Evolutionary conservation across 176 grass and related monocot species (phyloP), one percentile per base, ranked within the genome.

Genomic region (Triticum timopheevii): DNA sequence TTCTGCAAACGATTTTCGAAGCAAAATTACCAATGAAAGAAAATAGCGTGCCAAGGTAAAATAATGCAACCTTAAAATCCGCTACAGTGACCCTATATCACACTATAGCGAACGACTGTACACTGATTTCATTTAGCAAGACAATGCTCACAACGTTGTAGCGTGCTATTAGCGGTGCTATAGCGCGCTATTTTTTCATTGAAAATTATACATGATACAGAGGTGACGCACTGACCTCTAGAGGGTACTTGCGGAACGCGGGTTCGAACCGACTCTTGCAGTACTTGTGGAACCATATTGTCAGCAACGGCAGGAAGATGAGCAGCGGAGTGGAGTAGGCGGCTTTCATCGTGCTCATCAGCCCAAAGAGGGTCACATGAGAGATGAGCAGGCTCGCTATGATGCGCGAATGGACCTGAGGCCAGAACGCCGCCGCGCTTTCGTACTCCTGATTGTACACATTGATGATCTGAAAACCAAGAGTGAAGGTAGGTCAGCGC

Each of bases 361-460:
- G 83, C 54, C 97, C 97, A 75, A 96, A 86, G 6, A 98, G 90
- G 80, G 87, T 89, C 7, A 95, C 19, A 73, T 96, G 97, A 23
- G 93, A 92, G 83, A 98, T 96, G 77, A 98, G 44, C 65, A 98
- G 85, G 87, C 97, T 95, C 11, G 90, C 89, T 47, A 98, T 92
- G 89, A 98, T 98, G 19, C 94, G 92, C 2, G 93, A 87, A 68
- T 98, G 93, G 36, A 98, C 92, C 74, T 91, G 92, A 62, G 97
- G 97, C 97, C 97, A 98, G 42, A 98, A 98, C 30, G 93, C 85
- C 42, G 89, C 97, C 13, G 90, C 92, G 22, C 97, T 98, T 84
- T 98, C 97, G 2, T 98, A 98, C 40, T 96, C 97, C 90, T 98
- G 97, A 44, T 96, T 98, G 20, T 98, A 98, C 47, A 98, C 97